Evolutionary conservation across 1,284 basidiomycete genomes (phyloP), one percentile per base, ranked within the genome.

Genomic region (Sporisorium scitamineum): DNA sequence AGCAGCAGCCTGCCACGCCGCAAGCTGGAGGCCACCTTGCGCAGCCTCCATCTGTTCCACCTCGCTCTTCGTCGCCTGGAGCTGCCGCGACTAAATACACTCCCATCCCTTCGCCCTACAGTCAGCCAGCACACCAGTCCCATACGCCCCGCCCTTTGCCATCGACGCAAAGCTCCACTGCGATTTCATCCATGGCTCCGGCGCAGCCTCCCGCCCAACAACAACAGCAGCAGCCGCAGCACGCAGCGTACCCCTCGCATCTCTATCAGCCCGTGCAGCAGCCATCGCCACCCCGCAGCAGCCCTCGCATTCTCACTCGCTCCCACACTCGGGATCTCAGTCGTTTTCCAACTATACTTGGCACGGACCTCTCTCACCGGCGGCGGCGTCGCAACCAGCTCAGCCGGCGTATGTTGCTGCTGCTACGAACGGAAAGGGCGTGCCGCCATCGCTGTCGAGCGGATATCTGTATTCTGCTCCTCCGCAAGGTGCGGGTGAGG

Each of bases 41-140:
- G 9, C 71, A 70, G 32, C 71, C 63, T 8, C 62, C 61, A 3
- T 45, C 55, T 4, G 26, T 70, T 24, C 63, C 72, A 6, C 59
- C 67, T 18, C 66, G 72, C 4, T 31, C 72, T 18, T 60, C 66
- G n/a, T 75, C 72, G 22, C 72, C 72, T 16, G 62, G 51, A 3
- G 60, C 58, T 39, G 37, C 8, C 2, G 5, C 53, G 16, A 14
- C 58, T 8, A 54, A 58, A n/a, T 75, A 70, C 16, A 57, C 61
- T 6, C 69, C 70, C 16, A 63, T 74, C 20, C 61, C 61, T 16
- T 69, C 71, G 34, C 71, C 73, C 3, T 75, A 73, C 27, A 32
- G 50, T 27, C 71, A 72, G 37, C 52, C 56, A 13, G 22, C 52
- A 0, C 62, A 55, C 39, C 58, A 54, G 24, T 27, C 47, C 18